A percentile compares a stretch with the other conserved stretches of the same genome.
Evolutionary conservation across 1,284 basidiomycete species (phyloP).

Genomic region (Sporisorium reilianum): DNA sequence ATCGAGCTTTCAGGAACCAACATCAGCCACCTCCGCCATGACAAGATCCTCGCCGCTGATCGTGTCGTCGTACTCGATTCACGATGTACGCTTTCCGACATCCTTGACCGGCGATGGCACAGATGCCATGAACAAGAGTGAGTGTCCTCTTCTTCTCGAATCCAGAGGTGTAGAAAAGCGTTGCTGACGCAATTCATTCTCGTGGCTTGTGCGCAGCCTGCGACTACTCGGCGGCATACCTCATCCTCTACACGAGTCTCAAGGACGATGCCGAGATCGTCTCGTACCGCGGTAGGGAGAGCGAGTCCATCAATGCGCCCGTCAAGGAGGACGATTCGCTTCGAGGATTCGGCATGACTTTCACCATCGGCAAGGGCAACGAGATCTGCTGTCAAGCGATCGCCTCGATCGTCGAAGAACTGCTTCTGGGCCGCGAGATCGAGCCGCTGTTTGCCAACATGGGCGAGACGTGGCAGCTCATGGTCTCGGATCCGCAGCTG

Average conservation of each 20-base stretch:
- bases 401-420: conserved; percentile 72
- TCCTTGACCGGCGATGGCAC: conserved; percentile 83
- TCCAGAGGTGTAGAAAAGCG: not conserved
- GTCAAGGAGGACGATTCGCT: conserved; percentile 68
- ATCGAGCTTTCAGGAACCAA: not conserved
- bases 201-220: conserved; percentile 68
- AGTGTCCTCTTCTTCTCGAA: conserved; percentile 8
- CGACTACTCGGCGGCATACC: conserved; percentile 93
- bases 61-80: conserved; percentile 50
- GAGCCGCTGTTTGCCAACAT: conserved; percentile 87
- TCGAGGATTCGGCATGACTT: conserved; percentile 73
- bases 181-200: not conserved
- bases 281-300: conserved; percentile 48
- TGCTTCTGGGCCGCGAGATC: conserved; percentile 85
- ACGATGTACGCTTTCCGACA: conserved; percentile 49
- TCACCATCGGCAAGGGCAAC: conserved; percentile 73
- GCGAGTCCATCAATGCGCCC: conserved; percentile 47
- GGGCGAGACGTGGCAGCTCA: conserved; percentile 69
- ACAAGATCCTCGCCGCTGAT: conserved; percentile 39
- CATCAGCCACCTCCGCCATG: conserved; percentile 16
- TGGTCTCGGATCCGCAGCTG: conserved; percentile 57
- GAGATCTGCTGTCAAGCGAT: conserved; percentile 73
- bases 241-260: conserved; percentile 79
- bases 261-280: conserved; percentile 38
- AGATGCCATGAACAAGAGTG: conserved; percentile 87